Conservation (phyloP, 192 early-diverging fungal species). For the Borealophlyctis nickersoniae region DNA sequence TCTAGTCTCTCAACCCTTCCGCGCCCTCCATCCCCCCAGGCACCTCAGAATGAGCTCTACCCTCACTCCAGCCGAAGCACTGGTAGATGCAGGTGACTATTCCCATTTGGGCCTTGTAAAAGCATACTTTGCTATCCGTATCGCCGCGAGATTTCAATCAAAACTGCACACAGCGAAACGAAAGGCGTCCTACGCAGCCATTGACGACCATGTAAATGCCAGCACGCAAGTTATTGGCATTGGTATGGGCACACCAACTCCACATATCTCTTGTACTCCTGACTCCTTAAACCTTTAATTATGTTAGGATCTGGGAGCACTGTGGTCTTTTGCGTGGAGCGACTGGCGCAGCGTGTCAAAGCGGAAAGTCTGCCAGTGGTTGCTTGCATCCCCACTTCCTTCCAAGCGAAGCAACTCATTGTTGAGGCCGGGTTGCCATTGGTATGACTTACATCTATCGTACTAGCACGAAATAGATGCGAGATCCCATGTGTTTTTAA, state of each 20-base stretch:
- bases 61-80: neutral
- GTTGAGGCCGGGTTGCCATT: constrained; percentile 76
- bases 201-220: constrained; percentile 79
- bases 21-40: neutral
- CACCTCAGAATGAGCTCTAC: neutral
- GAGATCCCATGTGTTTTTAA: neutral
- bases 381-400: constrained; percentile 88
- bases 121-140: neutral
- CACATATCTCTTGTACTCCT: neutral
- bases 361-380: constrained; percentile 52
- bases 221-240: constrained; percentile 77
- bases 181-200: constrained; percentile 81
- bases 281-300: neutral
- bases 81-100: neutral
- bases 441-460: too few species aligned
- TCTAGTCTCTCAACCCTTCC: neutral
- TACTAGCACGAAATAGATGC: constrained; percentile 49
- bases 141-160: too few species aligned
- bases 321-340: constrained; percentile 82
- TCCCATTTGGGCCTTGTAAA: neutral
- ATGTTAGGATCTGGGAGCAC: constrained; percentile 52
- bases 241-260: constrained; percentile 45
- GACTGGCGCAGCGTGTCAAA: constrained; percentile 69
- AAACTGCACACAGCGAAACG: constrained; percentile 79
- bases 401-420: constrained; percentile 85